Evolutionary conservation across 2,329 filamentous ascomycete genomes (phyloP).

Genomic region (Clonostachys sp.): DNA sequence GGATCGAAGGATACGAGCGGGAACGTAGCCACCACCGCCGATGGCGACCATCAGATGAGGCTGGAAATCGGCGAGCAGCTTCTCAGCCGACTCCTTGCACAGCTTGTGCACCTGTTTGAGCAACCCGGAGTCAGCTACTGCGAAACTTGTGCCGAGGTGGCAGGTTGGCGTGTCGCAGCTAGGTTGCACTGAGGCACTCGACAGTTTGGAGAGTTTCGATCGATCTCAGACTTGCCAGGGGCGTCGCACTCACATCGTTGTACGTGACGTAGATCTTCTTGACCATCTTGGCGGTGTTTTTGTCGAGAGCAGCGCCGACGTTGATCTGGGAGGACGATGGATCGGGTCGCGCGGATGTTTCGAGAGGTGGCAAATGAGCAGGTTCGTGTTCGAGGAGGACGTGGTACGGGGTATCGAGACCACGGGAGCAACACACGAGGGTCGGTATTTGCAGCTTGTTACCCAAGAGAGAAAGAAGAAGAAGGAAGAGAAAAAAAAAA

Average conservation of each 20-base stretch:
- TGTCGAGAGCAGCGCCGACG: background rate
- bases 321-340: background rate
- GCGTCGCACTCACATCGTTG: conserved; percentile 65
- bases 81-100: conserved; percentile 79
- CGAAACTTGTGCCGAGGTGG: background rate
- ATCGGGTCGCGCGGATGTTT: conserved; percentile 6
- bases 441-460: background rate
- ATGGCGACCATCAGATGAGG: conserved; percentile 98
- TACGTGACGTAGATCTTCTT: conserved; percentile 89
- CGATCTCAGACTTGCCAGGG: too few species aligned
- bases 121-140: background rate
- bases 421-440: background rate
- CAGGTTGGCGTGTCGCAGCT: too few species aligned
- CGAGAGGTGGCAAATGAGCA: background rate
- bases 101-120: conserved; percentile 82
- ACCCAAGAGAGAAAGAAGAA: conserved; percentile 9
- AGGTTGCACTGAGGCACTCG: too few species aligned
- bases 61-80: conserved; percentile 79
- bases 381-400: background rate
- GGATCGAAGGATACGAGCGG: conserved; percentile 91
- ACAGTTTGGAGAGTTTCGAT: too few species aligned
- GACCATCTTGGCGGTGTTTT: conserved; percentile 54
- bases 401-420: background rate
- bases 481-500: conserved; percentile 6
- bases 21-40: conserved; percentile 94